Evolutionary conservation across 2,329 filamentous ascomycete species (phyloP).

Genomic region (Calonectria fujianensis): DNA sequence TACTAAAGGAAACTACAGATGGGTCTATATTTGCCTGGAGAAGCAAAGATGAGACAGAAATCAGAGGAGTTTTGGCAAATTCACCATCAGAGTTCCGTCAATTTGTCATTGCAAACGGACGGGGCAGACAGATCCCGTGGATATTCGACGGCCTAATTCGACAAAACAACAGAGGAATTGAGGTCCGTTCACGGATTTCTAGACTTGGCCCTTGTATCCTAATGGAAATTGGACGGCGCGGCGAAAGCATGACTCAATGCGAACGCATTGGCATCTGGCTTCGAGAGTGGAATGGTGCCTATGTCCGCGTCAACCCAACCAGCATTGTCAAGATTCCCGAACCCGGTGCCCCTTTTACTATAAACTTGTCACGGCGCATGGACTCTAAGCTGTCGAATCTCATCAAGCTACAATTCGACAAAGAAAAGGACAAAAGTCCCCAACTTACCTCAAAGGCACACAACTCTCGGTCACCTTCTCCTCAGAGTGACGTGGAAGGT

Average conservation of each 20-base stretch:
- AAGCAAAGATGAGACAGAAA: background rate
- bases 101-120: background rate
- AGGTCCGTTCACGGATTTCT: background rate
- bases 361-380: background rate
- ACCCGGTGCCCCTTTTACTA: background rate
- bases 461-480: background rate
- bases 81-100: conserved; percentile 21
- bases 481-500: too few relatives aligned
- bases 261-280: conserved; percentile 7
- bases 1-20: conserved; percentile 6
- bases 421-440: background rate
- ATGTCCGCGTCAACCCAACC: background rate
- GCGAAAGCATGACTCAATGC: background rate
- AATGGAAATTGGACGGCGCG: background rate
- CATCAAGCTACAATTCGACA: background rate
- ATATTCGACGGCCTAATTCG: background rate
- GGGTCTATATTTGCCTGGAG: conserved; percentile 24
- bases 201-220: conserved; percentile 2
- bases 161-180: background rate
- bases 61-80: background rate
- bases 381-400: too few relatives aligned
- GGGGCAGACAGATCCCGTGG: background rate
- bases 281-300: conserved; percentile 10
- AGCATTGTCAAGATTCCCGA: conserved; percentile 5
- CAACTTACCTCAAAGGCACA: background rate